A percentile compares a stretch with the other conserved stretches of the same genome.
Conservation (phyloP, 1,139 yeast genomes). For the Yamadazyma spencermartinsiae region DNA sequence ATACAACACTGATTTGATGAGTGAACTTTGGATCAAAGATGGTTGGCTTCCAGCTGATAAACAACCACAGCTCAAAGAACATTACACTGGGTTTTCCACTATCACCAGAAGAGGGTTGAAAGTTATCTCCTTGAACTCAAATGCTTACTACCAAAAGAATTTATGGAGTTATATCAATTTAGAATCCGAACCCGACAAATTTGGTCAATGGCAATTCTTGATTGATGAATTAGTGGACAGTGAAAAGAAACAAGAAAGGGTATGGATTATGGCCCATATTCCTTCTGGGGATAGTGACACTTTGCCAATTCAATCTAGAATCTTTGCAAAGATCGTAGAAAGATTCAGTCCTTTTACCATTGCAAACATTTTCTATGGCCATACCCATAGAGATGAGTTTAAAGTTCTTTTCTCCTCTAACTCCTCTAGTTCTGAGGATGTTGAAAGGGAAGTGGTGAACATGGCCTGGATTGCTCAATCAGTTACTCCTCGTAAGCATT, state of each 20-base stretch:
- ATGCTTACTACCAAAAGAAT: constrained; percentile 65
- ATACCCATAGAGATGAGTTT: constrained; percentile 72
- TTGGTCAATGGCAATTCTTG: constrained; percentile 64
- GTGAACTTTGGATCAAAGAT: constrained; percentile 52
- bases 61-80: constrained; percentile 27
- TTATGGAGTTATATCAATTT: constrained; percentile 62
- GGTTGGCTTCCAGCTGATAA: constrained; percentile 36
- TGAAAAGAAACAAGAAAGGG: constrained; percentile 58
- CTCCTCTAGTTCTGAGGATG: constrained; percentile 31
- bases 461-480: constrained; percentile 70
- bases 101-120: constrained; percentile 58
- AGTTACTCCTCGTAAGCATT: constrained; percentile 58
- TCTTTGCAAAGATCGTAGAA: constrained; percentile 58
- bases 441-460: constrained; percentile 39
- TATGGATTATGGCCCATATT: constrained; percentile 72
- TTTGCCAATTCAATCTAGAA: constrained; percentile 60
- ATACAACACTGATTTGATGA: constrained; percentile 63
- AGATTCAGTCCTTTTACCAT: constrained; percentile 70
- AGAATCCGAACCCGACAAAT: constrained; percentile 54
- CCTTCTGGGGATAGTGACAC: constrained; percentile 58
- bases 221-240: constrained; percentile 60
- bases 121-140: constrained; percentile 65
- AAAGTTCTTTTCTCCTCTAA: constrained; percentile 51
- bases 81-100: constrained; percentile 64
- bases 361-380: constrained; percentile 71